Evolutionary conservation across 208 protist genomes (phyloP).

Genomic region (Jaenimonas drosophilae): DNA sequence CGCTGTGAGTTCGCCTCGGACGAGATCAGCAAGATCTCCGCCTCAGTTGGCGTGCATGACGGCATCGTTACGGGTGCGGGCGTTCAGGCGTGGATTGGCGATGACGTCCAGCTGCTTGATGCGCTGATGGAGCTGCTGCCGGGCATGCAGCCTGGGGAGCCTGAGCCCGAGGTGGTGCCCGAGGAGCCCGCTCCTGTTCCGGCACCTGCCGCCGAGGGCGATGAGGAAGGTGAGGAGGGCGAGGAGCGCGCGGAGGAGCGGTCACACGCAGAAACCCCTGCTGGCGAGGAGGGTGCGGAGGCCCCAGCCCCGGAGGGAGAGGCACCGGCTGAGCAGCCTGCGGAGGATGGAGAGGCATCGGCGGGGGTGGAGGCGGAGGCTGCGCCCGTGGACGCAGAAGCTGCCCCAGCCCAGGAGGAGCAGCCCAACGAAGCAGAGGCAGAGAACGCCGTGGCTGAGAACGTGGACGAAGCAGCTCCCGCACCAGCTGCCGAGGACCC

Average conservation of each 20-base stretch:
- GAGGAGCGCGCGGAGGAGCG: not conserved
- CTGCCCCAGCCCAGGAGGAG: not conserved
- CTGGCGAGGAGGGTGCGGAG: not conserved
- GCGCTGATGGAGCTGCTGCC: slow-evolving; percentile 6
- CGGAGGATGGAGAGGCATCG: not conserved
- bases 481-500: not conserved
- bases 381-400: not conserved
- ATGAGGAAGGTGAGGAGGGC: not conserved
- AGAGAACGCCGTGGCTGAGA: not conserved
- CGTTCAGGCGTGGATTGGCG: slow-evolving; percentile 63
- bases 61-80: slow-evolving; percentile 23
- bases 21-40: slow-evolving; percentile 19
- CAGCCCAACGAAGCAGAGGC: slow-evolving; percentile 1
- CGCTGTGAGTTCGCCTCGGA: slow-evolving; percentile 6
- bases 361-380: not conserved
- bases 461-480: not conserved
- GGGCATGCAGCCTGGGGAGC: slow-evolving; percentile 5
- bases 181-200: not conserved
- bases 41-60: slow-evolving; percentile 18
- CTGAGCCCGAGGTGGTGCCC: slow-evolving; percentile 10
- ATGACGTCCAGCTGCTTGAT: slow-evolving; percentile 14
- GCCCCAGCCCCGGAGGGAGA: not conserved
- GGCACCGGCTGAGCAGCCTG: not conserved
- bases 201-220: not conserved
- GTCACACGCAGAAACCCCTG: slow-evolving; percentile 4